phyloP scores from a whole-genome alignment of 2,329 filamentous ascomycete genomes.

The Gnomoniopsis sp. region DNA sequence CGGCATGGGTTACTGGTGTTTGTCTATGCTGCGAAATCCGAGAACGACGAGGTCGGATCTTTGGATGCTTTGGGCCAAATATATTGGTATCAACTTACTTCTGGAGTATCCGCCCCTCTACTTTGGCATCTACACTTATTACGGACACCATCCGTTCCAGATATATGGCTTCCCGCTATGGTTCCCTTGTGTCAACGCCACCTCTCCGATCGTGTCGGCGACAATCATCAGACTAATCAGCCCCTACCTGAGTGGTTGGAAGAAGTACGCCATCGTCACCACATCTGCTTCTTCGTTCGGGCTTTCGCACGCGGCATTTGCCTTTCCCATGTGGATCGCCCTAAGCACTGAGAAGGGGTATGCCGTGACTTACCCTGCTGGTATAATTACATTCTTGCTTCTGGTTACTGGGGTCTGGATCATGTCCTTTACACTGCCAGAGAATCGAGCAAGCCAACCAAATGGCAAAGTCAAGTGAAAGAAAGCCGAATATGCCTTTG shows the following conservation, averaged over 20 bases:
- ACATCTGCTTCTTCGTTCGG: background rate
- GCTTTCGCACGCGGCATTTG: background rate
- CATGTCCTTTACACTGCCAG: background rate
- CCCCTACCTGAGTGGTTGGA: background rate
- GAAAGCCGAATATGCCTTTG: too few species aligned
- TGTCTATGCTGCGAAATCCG: background rate
- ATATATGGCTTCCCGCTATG: background rate
- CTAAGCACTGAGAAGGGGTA: background rate
- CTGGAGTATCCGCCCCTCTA: background rate
- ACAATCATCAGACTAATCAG: background rate
- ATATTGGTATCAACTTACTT: background rate
- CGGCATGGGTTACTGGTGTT: background rate
- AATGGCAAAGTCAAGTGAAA: background rate
- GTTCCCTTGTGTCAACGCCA: constrained; percentile 1
- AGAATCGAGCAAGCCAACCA: background rate
- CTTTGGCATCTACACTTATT: constrained; percentile 1
- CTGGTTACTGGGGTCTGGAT: background rate
- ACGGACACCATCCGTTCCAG: background rate
- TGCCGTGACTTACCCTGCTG: background rate
- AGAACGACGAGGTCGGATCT: background rate
- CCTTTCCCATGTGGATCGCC: background rate
- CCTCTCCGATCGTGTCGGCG: background rate
- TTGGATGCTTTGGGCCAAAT: background rate
- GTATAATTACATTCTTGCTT: background rate
- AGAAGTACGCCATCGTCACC: background rate